These are phyloP conservation scores for Nakazawaea ishiwadae DNA, from an alignment of 805 yeast species.

Conservation along the genomic window DNA sequence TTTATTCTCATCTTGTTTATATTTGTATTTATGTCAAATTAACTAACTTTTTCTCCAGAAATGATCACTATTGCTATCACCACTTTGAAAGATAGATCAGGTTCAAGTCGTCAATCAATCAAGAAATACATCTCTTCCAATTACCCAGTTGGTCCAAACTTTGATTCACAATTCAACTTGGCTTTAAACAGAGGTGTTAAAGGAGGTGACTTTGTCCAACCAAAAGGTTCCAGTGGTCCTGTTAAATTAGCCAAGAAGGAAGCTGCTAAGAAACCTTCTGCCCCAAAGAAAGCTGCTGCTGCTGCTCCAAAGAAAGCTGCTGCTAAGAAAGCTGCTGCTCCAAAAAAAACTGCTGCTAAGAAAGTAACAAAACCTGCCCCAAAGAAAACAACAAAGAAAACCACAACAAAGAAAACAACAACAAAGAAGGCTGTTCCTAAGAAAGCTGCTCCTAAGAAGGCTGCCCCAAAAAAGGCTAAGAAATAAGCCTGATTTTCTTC, in stretches of 20 bases:
- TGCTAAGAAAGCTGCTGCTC: conserved; percentile 16
- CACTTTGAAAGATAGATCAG: conserved; percentile 74
- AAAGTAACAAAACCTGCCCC: conserved; percentile 25
- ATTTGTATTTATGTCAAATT: not conserved
- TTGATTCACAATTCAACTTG: conserved; percentile 70
- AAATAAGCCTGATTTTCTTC: conserved; percentile 14
- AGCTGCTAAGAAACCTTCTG: conserved; percentile 28
- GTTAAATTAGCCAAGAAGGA: conserved; percentile 56
- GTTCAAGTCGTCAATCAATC: conserved; percentile 82
- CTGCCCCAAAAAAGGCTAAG: conserved; percentile 22
- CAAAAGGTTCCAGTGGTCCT: conserved; percentile 89
- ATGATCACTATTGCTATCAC: conserved; percentile 65
- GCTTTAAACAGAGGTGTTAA: conserved; percentile 81
- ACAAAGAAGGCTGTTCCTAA: conserved; percentile 23
- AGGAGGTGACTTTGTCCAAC: conserved; percentile 72
- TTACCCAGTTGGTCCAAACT: conserved; percentile 55
- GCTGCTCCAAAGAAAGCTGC: conserved; percentile 27
- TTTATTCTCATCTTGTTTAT: conserved; percentile 9
- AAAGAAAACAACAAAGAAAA: conserved; percentile 17
- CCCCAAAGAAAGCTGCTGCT: conserved; percentile 18
- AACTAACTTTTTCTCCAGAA: too few relatives aligned
- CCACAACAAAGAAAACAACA: conserved; percentile 19
- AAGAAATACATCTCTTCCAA: conserved; percentile 75
- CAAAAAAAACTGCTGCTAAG: conserved; percentile 19
- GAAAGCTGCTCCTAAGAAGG: conserved; percentile 25